Evolutionary conservation across 1,284 basidiomycete species (phyloP).

Genomic region (Ganoderma multipileum): DNA sequence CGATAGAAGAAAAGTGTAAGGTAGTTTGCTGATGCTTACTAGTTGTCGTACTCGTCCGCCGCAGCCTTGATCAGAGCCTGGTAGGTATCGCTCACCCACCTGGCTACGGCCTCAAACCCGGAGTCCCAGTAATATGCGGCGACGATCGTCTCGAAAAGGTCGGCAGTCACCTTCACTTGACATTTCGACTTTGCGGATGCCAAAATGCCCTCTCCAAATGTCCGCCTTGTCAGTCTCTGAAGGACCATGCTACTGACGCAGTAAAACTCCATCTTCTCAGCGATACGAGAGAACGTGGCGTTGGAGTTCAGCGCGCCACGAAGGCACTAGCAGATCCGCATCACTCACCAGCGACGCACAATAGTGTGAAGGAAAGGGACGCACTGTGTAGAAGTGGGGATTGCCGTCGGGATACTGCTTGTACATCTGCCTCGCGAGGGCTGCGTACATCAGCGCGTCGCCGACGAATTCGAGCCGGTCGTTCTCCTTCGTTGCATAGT

Average conservation of each 20-base stretch:
- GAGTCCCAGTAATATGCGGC: constrained; percentile 39
- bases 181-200: constrained; percentile 26
- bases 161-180: constrained; percentile 39
- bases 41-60: constrained; percentile 25
- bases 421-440: constrained; percentile 39
- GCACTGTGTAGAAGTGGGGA: constrained; percentile 41
- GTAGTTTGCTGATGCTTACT: constrained; percentile 15
- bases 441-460: constrained; percentile 44
- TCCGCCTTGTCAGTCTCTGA: constrained; percentile 32
- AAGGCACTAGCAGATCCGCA: constrained; percentile 27
- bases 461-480: constrained; percentile 44
- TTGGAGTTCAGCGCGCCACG: constrained; percentile 40
- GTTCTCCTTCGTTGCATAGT: constrained; percentile 29
- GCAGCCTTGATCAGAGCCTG: constrained; percentile 33
- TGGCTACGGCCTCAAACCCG: constrained; percentile 37
- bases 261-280: constrained; percentile 42
- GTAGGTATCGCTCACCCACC: constrained; percentile 39
- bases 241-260: constrained; percentile 35
- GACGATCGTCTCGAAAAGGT: constrained; percentile 43
- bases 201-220: constrained; percentile 36
- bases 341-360: constrained; percentile 7
- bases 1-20: neutral
- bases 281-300: constrained; percentile 39
- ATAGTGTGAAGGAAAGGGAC: constrained; percentile 18
- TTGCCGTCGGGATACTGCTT: constrained; percentile 35